Percentiles rank a stretch among this genome's conserved stretches.
phyloP scores from a whole-genome alignment of 2,329 filamentous ascomycete species.

The Colletotrichum sp. region DNA sequence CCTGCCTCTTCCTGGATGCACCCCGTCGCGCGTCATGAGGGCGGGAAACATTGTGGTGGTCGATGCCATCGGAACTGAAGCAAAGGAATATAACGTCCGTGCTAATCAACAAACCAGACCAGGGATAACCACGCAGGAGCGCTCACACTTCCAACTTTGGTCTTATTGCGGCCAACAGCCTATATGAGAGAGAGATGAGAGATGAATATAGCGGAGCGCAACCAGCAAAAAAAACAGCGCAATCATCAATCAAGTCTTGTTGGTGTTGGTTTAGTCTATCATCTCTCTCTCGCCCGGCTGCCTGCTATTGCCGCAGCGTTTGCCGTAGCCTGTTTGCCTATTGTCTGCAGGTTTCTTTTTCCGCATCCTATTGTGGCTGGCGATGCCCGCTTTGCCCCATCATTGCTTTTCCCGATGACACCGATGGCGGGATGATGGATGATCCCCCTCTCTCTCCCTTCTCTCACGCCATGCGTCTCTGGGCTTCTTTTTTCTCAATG shows the following conservation, averaged over 20 bases:
- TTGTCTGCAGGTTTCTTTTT: not conserved
- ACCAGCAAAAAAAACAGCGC: not conserved
- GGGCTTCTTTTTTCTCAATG: not conserved
- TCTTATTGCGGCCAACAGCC: not conserved
- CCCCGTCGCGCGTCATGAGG: not conserved
- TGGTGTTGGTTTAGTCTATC: not conserved
- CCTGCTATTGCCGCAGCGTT: not conserved
- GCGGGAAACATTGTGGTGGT: not conserved
- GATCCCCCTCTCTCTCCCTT: conserved; percentile 10
- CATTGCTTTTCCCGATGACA: conserved; percentile 6
- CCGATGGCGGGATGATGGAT: not conserved
- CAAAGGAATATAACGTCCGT: not conserved
- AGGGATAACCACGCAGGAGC: conserved; percentile 1
- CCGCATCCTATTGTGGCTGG: conserved; percentile 6
- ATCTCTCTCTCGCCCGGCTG: not conserved
- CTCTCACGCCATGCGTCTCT: conserved; percentile 6
- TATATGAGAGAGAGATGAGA: conserved; percentile 12
- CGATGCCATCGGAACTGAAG: not conserved
- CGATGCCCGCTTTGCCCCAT: not conserved
- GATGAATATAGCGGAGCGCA: not conserved
- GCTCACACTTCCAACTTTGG: not conserved
- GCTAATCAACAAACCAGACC: not conserved
- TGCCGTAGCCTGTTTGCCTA: not conserved
- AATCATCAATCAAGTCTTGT: not conserved
- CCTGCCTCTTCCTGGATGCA: conserved; percentile 1